Evolutionary conservation across 2,329 filamentous ascomycete genomes (phyloP), one percentile per base, ranked within the genome.

Genomic region (Neocucurbitaria cava): DNA sequence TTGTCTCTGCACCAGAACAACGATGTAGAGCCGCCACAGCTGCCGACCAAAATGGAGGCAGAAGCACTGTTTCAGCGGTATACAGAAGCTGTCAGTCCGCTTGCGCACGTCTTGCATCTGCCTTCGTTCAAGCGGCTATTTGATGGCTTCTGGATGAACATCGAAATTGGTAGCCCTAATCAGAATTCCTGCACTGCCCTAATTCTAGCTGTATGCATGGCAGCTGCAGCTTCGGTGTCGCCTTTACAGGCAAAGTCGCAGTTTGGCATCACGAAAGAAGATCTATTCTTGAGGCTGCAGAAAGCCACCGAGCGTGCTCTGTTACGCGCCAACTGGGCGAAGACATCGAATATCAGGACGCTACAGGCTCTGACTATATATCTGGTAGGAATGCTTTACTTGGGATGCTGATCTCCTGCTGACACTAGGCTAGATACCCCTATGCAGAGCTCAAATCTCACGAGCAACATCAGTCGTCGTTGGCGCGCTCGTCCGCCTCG

Each of bases 361-460:
- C 61, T 76, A 3, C 73, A 76, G 56, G 72, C 73, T 5, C 56
- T 76, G 33, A 73, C 73, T 1, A 76, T 76, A 43, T 76, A 76
- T 42, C 40, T 76, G 54, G 72, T 75, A 70, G 13, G 28, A 6
- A 21, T 5, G 30, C 18, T 46, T 13, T 36, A 30, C 3, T 6
- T 1, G 44, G 4, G 4, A 23, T 10, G 44, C n/a, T 31, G 3
- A 13, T 24, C 15, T 30, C 8, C 9, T 30, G 18, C 56, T 70
- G 39, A 72, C 24, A 15, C 1, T 17, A 5, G 24, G 5, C 2
- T 36, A 75, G 72, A 75, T 76, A 24, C 72, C 73, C 3, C 65
- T 74, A 11, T 76, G 73, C 46, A 66, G 73, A 55, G 72, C 73
- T 9, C 71, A 76, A 46, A 74, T 76, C 17, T 75, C 72, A 9